Conservation (phyloP, 2,329 filamentous ascomycete species). For the Colletotrichum acutatum region DNA sequence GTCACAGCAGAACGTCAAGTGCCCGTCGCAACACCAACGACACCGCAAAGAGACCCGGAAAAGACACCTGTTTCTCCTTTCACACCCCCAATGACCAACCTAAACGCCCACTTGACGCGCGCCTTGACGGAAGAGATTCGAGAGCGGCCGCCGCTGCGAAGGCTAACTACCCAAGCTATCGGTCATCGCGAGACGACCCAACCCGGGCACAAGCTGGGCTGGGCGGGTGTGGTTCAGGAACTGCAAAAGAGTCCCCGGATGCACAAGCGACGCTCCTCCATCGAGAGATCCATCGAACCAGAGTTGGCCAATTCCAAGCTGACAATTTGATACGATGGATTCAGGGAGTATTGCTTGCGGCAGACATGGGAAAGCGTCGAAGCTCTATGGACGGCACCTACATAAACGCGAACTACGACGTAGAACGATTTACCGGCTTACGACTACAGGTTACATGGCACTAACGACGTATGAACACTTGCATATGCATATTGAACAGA, state of each 20-base stretch:
- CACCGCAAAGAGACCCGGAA: constrained; percentile 42
- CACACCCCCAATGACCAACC: constrained; percentile 45
- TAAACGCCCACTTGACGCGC: constrained; percentile 46
- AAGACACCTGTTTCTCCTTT: constrained; percentile 42
- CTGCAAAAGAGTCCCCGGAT: constrained; percentile 70
- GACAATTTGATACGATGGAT: constrained; percentile 43
- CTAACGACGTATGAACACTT: constrained; percentile 13
- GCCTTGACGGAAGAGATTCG: constrained; percentile 56
- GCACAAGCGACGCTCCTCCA: constrained; percentile 71
- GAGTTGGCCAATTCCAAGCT: constrained; percentile 42
- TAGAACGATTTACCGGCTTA: constrained; percentile 11
- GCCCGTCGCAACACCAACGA: constrained; percentile 26
- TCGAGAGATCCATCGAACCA: constrained; percentile 64
- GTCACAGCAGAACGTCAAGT: constrained; percentile 40
- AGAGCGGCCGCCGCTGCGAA: constrained; percentile 60
- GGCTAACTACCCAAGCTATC: constrained; percentile 64
- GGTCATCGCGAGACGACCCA: constrained; percentile 62
- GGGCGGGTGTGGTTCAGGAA: constrained; percentile 72
- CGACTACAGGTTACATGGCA: constrained; percentile 11
- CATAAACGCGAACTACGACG: background rate
- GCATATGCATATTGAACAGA: background rate
- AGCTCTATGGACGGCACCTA: background rate
- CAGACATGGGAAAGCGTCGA: background rate
- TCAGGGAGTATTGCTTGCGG: constrained; percentile 4
- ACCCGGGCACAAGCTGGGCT: constrained; percentile 63